These are phyloP conservation scores for Linnemannia elongata DNA, from an alignment of 192 early-diverging fungal species.

Conservation along the genomic window DNA sequence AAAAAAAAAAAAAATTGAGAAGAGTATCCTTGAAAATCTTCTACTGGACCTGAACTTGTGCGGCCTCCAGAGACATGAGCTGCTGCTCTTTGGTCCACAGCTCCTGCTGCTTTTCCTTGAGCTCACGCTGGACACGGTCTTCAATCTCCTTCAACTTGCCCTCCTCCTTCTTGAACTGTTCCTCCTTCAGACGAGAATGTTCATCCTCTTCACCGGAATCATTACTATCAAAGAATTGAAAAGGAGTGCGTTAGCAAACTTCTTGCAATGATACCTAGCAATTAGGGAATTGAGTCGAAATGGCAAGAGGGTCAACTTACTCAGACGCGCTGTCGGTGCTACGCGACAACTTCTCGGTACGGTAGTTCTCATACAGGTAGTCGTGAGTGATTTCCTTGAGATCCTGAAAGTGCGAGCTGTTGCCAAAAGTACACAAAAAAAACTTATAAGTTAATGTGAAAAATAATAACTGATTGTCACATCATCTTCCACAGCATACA, in stretches of 20 bases:
- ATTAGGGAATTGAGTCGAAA: neutral
- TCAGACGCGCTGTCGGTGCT: slow-evolving; percentile 48
- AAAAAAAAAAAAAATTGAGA: neutral
- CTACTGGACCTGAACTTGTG: slow-evolving; percentile 58
- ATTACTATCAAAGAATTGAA: slow-evolving; percentile 5
- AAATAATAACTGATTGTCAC: neutral
- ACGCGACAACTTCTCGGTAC: slow-evolving; percentile 87
- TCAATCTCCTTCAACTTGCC: slow-evolving; percentile 69
- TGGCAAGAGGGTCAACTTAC: slow-evolving; percentile 31
- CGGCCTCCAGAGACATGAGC: slow-evolving; percentile 62
- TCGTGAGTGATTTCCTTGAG: slow-evolving; percentile 97
- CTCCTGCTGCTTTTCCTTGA: slow-evolving; percentile 70
- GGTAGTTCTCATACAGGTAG: slow-evolving; percentile 95
- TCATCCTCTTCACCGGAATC: slow-evolving; percentile 31
- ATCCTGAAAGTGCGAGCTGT: slow-evolving; percentile 96
- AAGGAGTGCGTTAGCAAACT: neutral
- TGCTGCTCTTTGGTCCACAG: slow-evolving; percentile 70
- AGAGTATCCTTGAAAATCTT: neutral
- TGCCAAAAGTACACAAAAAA: neutral
- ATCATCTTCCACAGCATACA: neutral
- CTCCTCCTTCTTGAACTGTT: slow-evolving; percentile 68
- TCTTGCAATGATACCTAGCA: neutral
- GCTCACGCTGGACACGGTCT: slow-evolving; percentile 65
- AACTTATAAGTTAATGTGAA: neutral
- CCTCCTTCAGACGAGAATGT: slow-evolving; percentile 65